phyloP scores from a whole-genome alignment of 306 rosid genomes.

The Senna siamea region DNA sequence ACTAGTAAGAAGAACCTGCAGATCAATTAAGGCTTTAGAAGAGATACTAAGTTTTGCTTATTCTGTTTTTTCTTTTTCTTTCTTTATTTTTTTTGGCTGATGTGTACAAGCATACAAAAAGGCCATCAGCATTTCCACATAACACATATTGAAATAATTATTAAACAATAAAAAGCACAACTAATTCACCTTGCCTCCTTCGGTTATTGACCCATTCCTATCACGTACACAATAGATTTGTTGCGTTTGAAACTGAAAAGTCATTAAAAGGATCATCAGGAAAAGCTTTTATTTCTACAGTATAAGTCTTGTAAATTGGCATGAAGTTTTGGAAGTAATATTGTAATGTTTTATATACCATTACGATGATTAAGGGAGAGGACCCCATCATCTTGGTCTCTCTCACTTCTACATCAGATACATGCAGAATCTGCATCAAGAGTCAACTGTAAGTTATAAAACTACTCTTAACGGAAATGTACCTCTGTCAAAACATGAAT shows the following conservation, averaged over 20 bases:
- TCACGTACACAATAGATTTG: conserved; percentile 89
- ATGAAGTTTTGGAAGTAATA: conserved; percentile 8
- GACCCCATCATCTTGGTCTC: conserved; percentile 88
- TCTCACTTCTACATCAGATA: conserved; percentile 75
- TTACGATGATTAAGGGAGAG: conserved; percentile 68
- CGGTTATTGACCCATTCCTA: conserved; percentile 69
- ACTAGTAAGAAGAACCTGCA: conserved; percentile 8
- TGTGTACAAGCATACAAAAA: background rate
- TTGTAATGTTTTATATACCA: conserved; percentile 47
- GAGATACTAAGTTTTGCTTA: conserved; percentile 4
- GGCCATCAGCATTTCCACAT: conserved; percentile 16
- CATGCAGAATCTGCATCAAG: conserved; percentile 78
- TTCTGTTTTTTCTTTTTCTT: conserved; percentile 10
- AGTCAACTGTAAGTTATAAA: conserved; percentile 28
- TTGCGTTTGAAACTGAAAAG: conserved; percentile 81
- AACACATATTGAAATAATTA: conserved; percentile 3
- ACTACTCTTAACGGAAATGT: conserved; percentile 15
- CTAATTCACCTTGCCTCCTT: conserved; percentile 84
- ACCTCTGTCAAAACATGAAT: conserved; percentile 18
- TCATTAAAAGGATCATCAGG: conserved; percentile 18
- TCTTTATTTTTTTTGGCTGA: no score
- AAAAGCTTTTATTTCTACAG: conserved; percentile 28
- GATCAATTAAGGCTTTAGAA: conserved; percentile 3
- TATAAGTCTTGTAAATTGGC: conserved; percentile 9
- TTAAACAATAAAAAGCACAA: conserved; percentile 1